phyloP scores from a whole-genome alignment of 306 rosid species.

The Castanea sativa region DNA sequence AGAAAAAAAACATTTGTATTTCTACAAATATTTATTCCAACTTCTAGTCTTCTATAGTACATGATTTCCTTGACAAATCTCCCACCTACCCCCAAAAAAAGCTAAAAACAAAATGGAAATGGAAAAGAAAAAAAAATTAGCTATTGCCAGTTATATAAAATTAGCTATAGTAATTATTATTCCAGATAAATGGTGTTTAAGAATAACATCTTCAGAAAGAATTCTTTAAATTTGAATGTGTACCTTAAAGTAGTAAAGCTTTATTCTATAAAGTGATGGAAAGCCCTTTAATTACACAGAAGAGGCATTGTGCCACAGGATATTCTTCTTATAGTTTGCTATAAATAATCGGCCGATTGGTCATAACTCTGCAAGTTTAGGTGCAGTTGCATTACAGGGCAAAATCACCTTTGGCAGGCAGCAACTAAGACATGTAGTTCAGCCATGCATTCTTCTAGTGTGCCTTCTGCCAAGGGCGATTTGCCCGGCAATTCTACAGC shows the following conservation, averaged over 20 bases:
- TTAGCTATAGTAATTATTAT: too few species aligned
- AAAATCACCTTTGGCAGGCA: constrained; percentile 58
- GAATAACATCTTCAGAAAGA: background rate
- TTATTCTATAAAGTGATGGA: constrained; percentile 39
- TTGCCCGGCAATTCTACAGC: constrained; percentile 57
- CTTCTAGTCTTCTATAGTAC: too few species aligned
- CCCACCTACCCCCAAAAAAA: too few species aligned
- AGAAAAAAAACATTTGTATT: too few species aligned
- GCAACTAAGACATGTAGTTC: constrained; percentile 23
- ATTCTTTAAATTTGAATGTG: background rate
- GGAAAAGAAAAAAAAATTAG: too few species aligned
- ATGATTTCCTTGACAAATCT: too few species aligned
- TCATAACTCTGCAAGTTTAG: background rate
- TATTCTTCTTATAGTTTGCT: constrained; percentile 29
- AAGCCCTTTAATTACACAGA: background rate
- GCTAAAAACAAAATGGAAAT: too few species aligned
- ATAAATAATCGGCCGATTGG: constrained; percentile 7
- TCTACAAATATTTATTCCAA: too few species aligned
- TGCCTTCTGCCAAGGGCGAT: constrained; percentile 62
- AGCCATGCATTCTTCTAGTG: constrained; percentile 19
- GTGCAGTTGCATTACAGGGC: constrained; percentile 61
- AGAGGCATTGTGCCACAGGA: constrained; percentile 48
- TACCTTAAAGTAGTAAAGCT: constrained; percentile 3
- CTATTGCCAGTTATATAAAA: too few species aligned
- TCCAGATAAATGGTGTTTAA: too few species aligned